These are phyloP conservation scores for Rhododendron mucronatum DNA, from an alignment of 148 eudicot genomes.

Conservation along the genomic window DNA sequence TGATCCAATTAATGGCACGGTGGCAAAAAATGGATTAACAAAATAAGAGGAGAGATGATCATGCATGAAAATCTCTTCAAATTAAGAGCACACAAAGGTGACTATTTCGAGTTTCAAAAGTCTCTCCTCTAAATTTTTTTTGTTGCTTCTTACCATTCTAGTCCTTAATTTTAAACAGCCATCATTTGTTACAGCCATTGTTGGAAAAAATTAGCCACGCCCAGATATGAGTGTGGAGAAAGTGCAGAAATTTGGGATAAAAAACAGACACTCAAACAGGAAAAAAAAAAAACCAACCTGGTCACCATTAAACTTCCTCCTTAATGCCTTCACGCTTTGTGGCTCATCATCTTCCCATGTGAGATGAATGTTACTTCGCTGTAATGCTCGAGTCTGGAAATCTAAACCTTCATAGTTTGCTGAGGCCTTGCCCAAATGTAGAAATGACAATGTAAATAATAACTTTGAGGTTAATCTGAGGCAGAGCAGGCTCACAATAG, in stretches of 20 bases:
- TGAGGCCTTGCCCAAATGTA: slow-evolving; percentile 46
- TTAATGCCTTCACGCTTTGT: slow-evolving; percentile 61
- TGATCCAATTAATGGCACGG: background rate
- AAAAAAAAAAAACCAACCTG: slow-evolving; percentile 39
- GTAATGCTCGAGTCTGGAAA: slow-evolving; percentile 79
- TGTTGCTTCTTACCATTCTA: background rate
- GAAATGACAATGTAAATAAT: background rate
- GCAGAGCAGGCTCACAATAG: background rate
- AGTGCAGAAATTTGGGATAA: background rate
- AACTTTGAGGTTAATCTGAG: background rate
- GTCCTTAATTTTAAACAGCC: background rate
- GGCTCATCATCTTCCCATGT: slow-evolving; percentile 99
- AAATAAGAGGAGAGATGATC: background rate
- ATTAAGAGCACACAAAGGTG: background rate
- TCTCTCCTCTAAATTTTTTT: background rate
- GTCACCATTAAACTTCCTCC: slow-evolving; percentile 57
- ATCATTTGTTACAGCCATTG: background rate
- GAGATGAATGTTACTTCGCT: slow-evolving; percentile 61
- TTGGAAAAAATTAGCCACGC: background rate
- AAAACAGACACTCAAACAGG: too few species aligned
- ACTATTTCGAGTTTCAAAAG: background rate
- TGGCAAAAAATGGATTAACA: background rate
- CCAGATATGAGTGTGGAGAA: background rate
- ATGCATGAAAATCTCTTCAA: background rate
- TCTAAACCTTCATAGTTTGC: slow-evolving; percentile 67